These are phyloP conservation scores for Spongiforma sp. DNA, from an alignment of 1,284 basidiomycete genomes.

Conservation along the genomic window DNA sequence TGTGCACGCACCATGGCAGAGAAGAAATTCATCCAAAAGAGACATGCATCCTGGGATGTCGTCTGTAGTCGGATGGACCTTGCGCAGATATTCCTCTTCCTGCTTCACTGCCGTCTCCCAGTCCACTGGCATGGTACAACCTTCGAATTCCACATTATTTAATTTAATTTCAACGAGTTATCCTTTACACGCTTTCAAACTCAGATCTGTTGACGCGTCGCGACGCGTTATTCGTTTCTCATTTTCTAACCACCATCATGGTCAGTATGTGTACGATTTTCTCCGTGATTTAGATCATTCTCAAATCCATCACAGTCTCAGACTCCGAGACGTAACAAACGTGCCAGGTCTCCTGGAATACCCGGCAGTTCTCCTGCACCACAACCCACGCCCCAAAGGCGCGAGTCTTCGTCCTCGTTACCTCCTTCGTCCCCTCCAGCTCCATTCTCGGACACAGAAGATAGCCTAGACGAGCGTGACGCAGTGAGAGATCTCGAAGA, in stretches of 20 bases:
- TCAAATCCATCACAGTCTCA: slow-evolving; percentile 32
- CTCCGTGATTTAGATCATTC: not conserved
- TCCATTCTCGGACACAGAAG: slow-evolving; percentile 88
- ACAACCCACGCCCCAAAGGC: slow-evolving; percentile 51
- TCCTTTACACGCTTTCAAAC: too few relatives aligned
- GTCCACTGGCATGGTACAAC: slow-evolving; percentile 42
- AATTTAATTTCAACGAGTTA: too few relatives aligned
- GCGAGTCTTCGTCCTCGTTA: slow-evolving; percentile 69
- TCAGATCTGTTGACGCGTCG: slow-evolving; percentile 40
- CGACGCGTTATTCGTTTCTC: slow-evolving; percentile 35
- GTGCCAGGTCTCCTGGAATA: slow-evolving; percentile 65
- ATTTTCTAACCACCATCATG: slow-evolving; percentile 20
- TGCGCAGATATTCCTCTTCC: slow-evolving; percentile 66
- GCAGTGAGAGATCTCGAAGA: slow-evolving; percentile 74
- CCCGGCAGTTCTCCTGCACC: slow-evolving; percentile 55
- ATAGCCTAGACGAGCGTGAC: slow-evolving; percentile 78
- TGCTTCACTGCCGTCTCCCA: slow-evolving; percentile 62
- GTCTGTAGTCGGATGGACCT: slow-evolving; percentile 72
- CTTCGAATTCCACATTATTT: not conserved
- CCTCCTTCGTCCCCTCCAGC: slow-evolving; percentile 85
- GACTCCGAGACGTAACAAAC: slow-evolving; percentile 59
- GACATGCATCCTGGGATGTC: slow-evolving; percentile 83
- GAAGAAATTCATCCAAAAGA: slow-evolving; percentile 80
- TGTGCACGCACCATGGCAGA: slow-evolving; percentile 68
- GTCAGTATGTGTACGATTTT: slow-evolving; percentile 34